Evolutionary conservation across 2,329 filamentous ascomycete genomes (phyloP).

Genomic region (Phialocephala subalpina): DNA sequence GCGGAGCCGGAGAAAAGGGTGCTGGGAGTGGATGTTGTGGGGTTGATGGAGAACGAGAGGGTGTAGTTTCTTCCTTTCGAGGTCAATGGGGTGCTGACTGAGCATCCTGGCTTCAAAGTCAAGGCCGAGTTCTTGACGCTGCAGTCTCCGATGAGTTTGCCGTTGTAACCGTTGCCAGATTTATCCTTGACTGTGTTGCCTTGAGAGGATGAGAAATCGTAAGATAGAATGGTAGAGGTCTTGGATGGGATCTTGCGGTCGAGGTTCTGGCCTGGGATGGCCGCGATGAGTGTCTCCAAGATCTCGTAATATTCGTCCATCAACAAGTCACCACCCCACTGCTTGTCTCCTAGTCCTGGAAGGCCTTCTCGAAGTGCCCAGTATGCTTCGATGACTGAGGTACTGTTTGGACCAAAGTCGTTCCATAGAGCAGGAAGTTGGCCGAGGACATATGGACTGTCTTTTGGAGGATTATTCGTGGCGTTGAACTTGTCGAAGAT

Average conservation of each 20-base stretch:
- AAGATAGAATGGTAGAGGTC: slow-evolving; percentile 43
- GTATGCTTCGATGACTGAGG: slow-evolving; percentile 59
- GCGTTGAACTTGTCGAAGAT: slow-evolving; percentile 59
- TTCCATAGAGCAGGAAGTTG: slow-evolving; percentile 61
- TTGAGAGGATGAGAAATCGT: slow-evolving; percentile 42
- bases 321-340: slow-evolving; percentile 59
- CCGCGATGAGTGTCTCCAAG: slow-evolving; percentile 50
- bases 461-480: slow-evolving; percentile 53
- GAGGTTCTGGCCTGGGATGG: slow-evolving; percentile 57
- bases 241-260: slow-evolving; percentile 51
- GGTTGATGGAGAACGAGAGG: slow-evolving; percentile 54
- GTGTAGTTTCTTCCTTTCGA: slow-evolving; percentile 66
- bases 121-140: slow-evolving; percentile 42
- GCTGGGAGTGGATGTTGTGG: slow-evolving; percentile 45
- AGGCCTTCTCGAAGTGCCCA: slow-evolving; percentile 59
- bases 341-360: slow-evolving; percentile 59
- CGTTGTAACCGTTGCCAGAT: slow-evolving; percentile 52
- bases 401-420: slow-evolving; percentile 60
- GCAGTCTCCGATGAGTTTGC: slow-evolving; percentile 46
- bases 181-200: slow-evolving; percentile 43
- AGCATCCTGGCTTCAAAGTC: slow-evolving; percentile 48
- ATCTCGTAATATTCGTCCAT: slow-evolving; percentile 48
- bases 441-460: slow-evolving; percentile 53
- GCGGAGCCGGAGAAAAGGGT: slow-evolving; percentile 53
- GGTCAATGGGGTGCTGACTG: slow-evolving; percentile 53